Percentiles rank a stretch among this genome's conserved stretches.
Evolutionary conservation across 2,329 filamentous ascomycete species (phyloP).

Genomic region (Chaetomiaceae sp.): DNA sequence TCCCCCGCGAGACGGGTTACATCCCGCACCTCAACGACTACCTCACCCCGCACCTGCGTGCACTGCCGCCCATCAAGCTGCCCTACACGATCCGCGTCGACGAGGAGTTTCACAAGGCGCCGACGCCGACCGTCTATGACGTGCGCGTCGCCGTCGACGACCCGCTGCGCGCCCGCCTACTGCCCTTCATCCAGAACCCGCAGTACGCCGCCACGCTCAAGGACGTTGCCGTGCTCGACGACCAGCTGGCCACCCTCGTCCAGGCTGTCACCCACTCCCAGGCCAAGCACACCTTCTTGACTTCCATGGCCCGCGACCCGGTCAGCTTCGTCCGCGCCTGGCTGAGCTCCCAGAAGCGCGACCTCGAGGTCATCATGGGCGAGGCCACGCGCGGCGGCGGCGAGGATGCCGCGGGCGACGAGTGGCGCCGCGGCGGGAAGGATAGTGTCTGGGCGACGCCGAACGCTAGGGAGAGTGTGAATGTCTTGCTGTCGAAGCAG

Average conservation of each 20-base stretch:
- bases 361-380: constrained; percentile 81
- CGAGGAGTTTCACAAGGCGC: constrained; percentile 67
- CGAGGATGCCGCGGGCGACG: constrained; percentile 51
- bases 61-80: constrained; percentile 75
- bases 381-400: constrained; percentile 63
- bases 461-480: constrained; percentile 58
- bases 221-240: constrained; percentile 71
- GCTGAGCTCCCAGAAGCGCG: constrained; percentile 85
- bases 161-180: constrained; percentile 63
- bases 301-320: constrained; percentile 71
- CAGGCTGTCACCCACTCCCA: constrained; percentile 80
- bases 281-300: constrained; percentile 85
- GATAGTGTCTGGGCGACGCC: constrained; percentile 51
- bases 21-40: constrained; percentile 82
- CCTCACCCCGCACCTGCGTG: constrained; percentile 69
- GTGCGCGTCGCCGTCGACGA: constrained; percentile 80
- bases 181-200: constrained; percentile 61
- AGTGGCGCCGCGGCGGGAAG: constrained; percentile 60
- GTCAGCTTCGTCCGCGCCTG: constrained; percentile 79
- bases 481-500: constrained; percentile 52
- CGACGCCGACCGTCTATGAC: constrained; percentile 81
- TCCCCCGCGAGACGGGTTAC: constrained; percentile 68
- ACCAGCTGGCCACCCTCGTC: constrained; percentile 75
- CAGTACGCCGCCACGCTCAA: constrained; percentile 66
- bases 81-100: constrained; percentile 93